Evolutionary conservation across 2,329 filamentous ascomycete genomes (phyloP).

Genomic region (Aspergillus uvarum): DNA sequence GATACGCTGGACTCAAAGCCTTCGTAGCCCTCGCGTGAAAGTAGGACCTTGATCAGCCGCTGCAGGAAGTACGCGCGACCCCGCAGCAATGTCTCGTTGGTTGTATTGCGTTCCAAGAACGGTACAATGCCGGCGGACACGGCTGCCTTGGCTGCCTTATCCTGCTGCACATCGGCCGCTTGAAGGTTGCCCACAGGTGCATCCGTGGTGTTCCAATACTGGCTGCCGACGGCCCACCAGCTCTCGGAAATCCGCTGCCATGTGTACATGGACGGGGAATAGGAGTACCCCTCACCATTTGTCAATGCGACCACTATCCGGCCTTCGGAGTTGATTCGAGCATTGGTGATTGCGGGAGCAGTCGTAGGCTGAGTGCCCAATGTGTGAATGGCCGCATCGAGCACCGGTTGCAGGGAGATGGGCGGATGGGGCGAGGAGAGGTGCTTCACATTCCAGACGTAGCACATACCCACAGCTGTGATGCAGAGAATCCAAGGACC

Average conservation of each 20-base stretch:
- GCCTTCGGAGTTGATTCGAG: constrained; percentile 84
- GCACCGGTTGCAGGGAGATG: constrained; percentile 79
- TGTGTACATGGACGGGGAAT: constrained; percentile 77
- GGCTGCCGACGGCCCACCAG: constrained; percentile 97
- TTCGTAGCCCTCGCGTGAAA: constrained; percentile 88
- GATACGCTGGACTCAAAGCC: constrained; percentile 87
- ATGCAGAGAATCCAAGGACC: constrained; percentile 88
- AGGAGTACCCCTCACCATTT: constrained; percentile 92
- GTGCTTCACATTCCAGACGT: constrained; percentile 89
- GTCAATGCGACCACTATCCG: constrained; percentile 85
- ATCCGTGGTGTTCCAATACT: constrained; percentile 98
- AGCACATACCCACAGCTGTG: constrained; percentile 80
- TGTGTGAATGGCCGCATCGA: constrained; percentile 80
- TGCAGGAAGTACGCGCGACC: constrained; percentile 90
- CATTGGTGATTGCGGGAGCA: constrained; percentile 83
- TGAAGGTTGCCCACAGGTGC: constrained; percentile 80
- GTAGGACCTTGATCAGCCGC: constrained; percentile 81
- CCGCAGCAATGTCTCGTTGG: constrained; percentile 85
- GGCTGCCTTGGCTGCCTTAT: constrained; percentile 51
- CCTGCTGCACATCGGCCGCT: constrained; percentile 65
- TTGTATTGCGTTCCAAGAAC: constrained; percentile 89
- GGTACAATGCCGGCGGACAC: constrained; percentile 92
- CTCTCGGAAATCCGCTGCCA: constrained; percentile 96
- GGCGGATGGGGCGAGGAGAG: constrained; percentile 85
- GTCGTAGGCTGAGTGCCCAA: constrained; percentile 75